Percentiles rank a stretch among this genome's conserved stretches.
phyloP scores from a whole-genome alignment of 495 filamentous ascomycete genomes.

The Tuber melanosporum region DNA sequence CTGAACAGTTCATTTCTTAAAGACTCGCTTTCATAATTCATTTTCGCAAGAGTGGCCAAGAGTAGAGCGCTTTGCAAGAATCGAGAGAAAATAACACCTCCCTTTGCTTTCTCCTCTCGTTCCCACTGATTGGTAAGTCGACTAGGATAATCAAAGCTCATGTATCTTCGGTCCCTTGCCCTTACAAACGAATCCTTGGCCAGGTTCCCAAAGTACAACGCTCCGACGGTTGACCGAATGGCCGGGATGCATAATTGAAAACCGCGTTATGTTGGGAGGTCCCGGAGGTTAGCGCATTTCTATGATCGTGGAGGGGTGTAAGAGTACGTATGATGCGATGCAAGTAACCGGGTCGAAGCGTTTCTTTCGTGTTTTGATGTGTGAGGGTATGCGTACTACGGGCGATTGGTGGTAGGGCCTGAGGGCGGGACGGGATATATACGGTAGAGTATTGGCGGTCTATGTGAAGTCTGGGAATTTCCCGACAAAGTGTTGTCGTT shows the following conservation, averaged over 20 bases:
- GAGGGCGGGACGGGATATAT: neutral
- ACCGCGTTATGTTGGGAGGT: neutral
- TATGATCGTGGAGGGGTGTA: neutral
- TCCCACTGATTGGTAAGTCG: neutral
- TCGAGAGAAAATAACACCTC: neutral
- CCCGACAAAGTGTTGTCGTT: neutral
- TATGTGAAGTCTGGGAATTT: neutral
- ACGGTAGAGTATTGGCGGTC: neutral
- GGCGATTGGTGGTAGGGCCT: neutral
- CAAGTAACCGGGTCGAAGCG: neutral
- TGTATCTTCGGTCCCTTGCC: neutral
- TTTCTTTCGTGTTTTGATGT: neutral
- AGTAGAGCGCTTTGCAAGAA: neutral
- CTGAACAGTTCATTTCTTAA: constrained; percentile 3
- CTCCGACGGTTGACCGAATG: neutral
- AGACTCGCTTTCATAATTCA: constrained; percentile 2
- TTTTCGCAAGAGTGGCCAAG: neutral
- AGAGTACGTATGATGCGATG: neutral
- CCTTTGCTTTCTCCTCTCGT: neutral
- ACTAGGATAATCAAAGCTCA: neutral
- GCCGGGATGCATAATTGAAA: neutral
- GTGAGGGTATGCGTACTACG: neutral
- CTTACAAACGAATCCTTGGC: neutral
- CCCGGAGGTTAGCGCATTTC: neutral
- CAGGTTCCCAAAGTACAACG: neutral